Base-by-base conservation (phyloP, 306 rosid species). In the Citrullus amarus region DNA sequence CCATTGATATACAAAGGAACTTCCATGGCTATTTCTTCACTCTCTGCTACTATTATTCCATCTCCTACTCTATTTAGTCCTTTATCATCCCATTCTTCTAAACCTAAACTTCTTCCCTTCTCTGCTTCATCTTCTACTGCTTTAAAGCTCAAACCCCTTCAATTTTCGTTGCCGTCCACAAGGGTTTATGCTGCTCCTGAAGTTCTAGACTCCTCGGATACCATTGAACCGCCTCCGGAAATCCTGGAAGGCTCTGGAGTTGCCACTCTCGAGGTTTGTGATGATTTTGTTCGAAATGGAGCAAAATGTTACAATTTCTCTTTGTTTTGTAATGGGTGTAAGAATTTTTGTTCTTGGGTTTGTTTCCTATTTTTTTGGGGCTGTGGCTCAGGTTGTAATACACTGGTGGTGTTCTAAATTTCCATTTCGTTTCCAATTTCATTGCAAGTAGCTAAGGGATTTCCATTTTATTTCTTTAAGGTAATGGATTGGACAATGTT, bases 21-120 rank as follows among this genome's bases (percentile, higher is more conserved):
- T 86, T 86, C 90, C 79, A 93, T 91, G 98, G 94, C 93, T 39
- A 82, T 89, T 77, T 91, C 93, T 85, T 93, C 94, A 18, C 79
- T 89, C 62, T 89, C 94, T 25, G 84, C 93, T 6, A 70, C 87
- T 55, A 76, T 82, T n/a, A 17, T 89, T 68, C 89, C 87, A 57
- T 84, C 90, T 30, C 85, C 88, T 77, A 82, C 88, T 2, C 82
- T 88, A 59, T 82, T 91, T 20, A 70, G 34, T 77, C 81, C 94
- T 75, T 79, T 90, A 9, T 67, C 90, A 0, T 81, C 82, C 36
- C 82, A 80, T 69, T 79, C 85, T 22, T 86, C 86, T 6, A 91
- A 83, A 34, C 76, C 84, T 5, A 86, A 78, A 72, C 44, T 83
- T 44, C 22, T 81, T 65, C 81, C 87, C 78, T 79, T 85, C 66